These are phyloP conservation scores for Fraxinus xanthoxyloides DNA, from an alignment of 305 asterid species.

Conservation along the genomic window DNA sequence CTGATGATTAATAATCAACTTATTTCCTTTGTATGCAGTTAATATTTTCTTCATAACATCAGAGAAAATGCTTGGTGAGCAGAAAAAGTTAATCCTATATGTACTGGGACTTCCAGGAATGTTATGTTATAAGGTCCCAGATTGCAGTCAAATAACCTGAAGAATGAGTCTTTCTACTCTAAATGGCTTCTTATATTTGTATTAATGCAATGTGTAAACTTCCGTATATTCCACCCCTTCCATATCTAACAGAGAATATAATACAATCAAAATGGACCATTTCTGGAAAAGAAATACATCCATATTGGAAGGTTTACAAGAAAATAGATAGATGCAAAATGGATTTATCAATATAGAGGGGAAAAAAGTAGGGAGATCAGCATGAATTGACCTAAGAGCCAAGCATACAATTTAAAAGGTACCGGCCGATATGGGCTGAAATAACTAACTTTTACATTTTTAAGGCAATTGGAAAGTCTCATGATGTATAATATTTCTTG, in stretches of 20 bases:
- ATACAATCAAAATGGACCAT: no score
- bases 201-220: no score
- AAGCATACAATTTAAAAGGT: background rate
- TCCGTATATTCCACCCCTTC: no score
- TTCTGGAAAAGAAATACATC: constrained; percentile 13
- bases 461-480: background rate
- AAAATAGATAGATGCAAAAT: background rate
- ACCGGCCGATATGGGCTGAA: background rate
- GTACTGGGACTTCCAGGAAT: background rate
- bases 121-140: background rate
- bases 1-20: no score
- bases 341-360: background rate
- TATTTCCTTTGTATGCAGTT: background rate
- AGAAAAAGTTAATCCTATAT: background rate
- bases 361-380: background rate
- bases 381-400: background rate
- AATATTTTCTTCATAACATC: background rate
- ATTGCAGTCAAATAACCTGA: background rate
- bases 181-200: no score
- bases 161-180: no score
- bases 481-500: background rate
- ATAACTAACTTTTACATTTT: background rate
- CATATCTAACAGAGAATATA: no score
- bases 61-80: background rate
- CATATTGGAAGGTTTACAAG: background rate